Evolutionary conservation across 164 flowering plant species (phyloP).

Genomic region (Macadamia tetraphylla): DNA sequence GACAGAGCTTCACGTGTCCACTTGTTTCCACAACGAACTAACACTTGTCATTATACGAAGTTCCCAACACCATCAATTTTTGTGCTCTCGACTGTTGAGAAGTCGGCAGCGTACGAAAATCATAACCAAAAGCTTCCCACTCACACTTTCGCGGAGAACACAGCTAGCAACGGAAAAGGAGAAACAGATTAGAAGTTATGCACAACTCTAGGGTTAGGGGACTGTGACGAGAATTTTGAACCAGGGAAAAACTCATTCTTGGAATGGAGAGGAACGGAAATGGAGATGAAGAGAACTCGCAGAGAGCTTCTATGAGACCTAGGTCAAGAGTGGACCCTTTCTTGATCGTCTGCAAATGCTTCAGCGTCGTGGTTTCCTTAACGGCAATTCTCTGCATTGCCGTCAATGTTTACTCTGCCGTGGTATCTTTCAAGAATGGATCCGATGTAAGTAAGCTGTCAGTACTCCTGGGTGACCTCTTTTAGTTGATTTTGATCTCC

Average conservation of each 20-base stretch:
- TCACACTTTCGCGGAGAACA: no score
- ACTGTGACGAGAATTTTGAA: not conserved
- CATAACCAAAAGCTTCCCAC: no score
- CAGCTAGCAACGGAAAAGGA: no score
- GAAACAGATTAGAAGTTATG: no score
- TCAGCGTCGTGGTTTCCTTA: conserved; percentile 59
- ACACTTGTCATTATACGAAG: no score
- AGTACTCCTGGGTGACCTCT: not conserved
- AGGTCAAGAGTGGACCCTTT: conserved; percentile 48
- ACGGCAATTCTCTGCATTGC: conserved; percentile 61
- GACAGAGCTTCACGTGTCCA: no score
- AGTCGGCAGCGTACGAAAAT: no score
- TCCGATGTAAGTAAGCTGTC: conserved; percentile 43
- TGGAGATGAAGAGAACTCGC: conserved; percentile 7
- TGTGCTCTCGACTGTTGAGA: no score
- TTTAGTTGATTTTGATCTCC: not conserved
- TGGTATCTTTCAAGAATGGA: conserved; percentile 63
- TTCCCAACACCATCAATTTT: no score
- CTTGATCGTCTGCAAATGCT: conserved; percentile 62
- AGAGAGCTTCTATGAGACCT: conserved; percentile 10
- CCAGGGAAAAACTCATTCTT: not conserved
- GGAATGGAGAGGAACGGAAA: conserved; percentile 16
- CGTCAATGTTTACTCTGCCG: conserved; percentile 71
- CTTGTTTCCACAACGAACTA: no score
- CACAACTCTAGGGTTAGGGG: no score